Evolutionary conservation across 1,139 yeast genomes (phyloP), one percentile per base, ranked within the genome.

Genomic region (Diutina sp.): DNA sequence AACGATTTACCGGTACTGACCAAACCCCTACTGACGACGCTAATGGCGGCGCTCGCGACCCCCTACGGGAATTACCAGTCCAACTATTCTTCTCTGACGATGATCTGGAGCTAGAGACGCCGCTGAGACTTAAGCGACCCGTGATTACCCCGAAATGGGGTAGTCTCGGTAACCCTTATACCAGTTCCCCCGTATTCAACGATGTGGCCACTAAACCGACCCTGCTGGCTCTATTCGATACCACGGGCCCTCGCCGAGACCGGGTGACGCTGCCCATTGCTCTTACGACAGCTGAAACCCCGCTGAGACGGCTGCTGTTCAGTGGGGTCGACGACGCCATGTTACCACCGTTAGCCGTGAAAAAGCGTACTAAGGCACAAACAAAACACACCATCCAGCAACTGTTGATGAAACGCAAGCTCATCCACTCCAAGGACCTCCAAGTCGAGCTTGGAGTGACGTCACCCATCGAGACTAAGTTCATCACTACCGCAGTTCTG

Each of bases 71-170:
- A 7, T 8, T 50, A 6, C 53, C 53, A 1, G 44, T 30, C 44
- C 53, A 50, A 6, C 44, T 50, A 12, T 50, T 50, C 9, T 32
- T 50, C n/a, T 50, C 53, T 7, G 53, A 50, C n/a, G 53, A 50
- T 18, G 53, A 50, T 44, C 53, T 50, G 53, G 53, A 50, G 28
- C 14, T 50, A 4, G 53, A 50, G 18, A 50, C 53, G n/a, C 53
- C 53, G 7, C 53, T 28, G 25, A 25, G 45, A 16, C 45, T 16
- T 6, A 50, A 50, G 16, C 53, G 53, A n/a, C 35, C 38, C 38
- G 21, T 11, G 25, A 35, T 35, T 2, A 35, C 41, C 11, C 41
- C 41, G n/a, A 35, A 35, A 12, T 35, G 41, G 41, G 41, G 41
- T 6, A 35, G 41, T 11, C 30, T 9, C 30, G 51, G 51, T 6